Evolutionary conservation across 2,329 filamentous ascomycete genomes (phyloP), one percentile per base, ranked within the genome.

Genomic region (Phaeosphaeria sp.): DNA sequence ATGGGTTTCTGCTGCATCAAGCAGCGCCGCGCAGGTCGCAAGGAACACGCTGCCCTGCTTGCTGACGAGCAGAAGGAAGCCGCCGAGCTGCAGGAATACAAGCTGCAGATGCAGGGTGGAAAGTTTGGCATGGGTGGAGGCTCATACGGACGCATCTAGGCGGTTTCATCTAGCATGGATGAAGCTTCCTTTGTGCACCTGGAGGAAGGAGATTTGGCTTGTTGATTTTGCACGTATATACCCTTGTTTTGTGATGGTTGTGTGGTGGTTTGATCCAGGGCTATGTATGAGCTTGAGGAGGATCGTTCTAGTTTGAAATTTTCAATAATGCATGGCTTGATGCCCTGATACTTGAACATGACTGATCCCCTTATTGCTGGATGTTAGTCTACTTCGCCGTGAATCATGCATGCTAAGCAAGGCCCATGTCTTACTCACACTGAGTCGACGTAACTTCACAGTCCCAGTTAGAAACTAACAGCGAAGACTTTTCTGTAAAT

Each of bases 1-100:
- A 60, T 77, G 53, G 41, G 68, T 30, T 76, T 77, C 66, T 78
- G 65, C 68, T 78, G 73, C 70, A 66, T 78, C 67, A 74, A 75
- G 66, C 74, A 77, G 61, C 73, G 75, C 46, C 75, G 74, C 49
- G 72, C 69, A 1, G 77, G 77, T 43, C 69, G 65, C 52, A 66
- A 60, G 22, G 77, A 78, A 52, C 68, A 69, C 52, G 68, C 68
- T 23, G 69, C 70, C 2, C 67, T 72, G 33, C 60, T 74, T n/a
- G 74, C 75, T 1, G 57, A 66, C 47, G 64, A 73, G 59, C 61
- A 75, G 56, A 77, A 77, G 64, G 76, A 78, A 58, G 69, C 72
- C n/a, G 68, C 72, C 15, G 73, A 77, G 54, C 66, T 75, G 47
- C 63, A 68, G 48, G 63, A 71, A 52, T 75, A 74, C 62, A 74